Evolutionary conservation across 2,329 filamentous ascomycete genomes (phyloP), one percentile per base, ranked within the genome.

Genomic region (Tolypocladium ovalisporum): DNA sequence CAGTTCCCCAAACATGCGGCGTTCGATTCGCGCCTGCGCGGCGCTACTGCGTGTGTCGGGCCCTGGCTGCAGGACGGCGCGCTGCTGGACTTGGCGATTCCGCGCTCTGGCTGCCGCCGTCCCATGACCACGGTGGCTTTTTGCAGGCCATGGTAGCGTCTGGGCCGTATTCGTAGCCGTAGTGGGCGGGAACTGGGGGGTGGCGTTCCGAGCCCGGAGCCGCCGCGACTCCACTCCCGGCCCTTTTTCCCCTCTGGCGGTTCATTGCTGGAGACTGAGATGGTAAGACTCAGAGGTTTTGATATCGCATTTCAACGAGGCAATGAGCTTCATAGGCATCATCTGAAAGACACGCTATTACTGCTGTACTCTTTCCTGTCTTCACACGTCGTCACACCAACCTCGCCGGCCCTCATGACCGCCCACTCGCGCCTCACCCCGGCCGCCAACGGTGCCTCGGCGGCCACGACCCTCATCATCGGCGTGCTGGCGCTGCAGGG

Each of bases 401-500:
- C 57, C 62, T 59, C 55, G 60, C 57, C 52, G n/a, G 49, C 58
- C 57, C 55, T 57, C 58, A 62, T 65, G 62, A 63, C 62, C 29
- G 54, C 27, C 39, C 47, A 35, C 39, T 37, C 34, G 54, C 42
- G 54, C 36, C 52, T 59, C 56, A 55, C 52, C 54, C 61, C 55
- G 17, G 8, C 57, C 34, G 52, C 39, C 52, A 42, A 39, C 47
- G 35, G 40, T n/a, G 15, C 51, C 1, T 1, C 39, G 7, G 39
- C 42, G n/a, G 65, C 63, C 62, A 63, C 67, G 57, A 65, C 62
- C 60, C 65, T 83, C 59, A 82, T 78, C 2, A 73, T 87, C 39
- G 84, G 84, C 52, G 83, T 87, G 29, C 74, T 87, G 55, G 83
- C 94, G 63, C 82, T 99, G 22, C 94, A 99, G 74, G 94, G 94